phyloP scores from a whole-genome alignment of 192 early-diverging fungal genomes.

The Podila horticola region DNA sequence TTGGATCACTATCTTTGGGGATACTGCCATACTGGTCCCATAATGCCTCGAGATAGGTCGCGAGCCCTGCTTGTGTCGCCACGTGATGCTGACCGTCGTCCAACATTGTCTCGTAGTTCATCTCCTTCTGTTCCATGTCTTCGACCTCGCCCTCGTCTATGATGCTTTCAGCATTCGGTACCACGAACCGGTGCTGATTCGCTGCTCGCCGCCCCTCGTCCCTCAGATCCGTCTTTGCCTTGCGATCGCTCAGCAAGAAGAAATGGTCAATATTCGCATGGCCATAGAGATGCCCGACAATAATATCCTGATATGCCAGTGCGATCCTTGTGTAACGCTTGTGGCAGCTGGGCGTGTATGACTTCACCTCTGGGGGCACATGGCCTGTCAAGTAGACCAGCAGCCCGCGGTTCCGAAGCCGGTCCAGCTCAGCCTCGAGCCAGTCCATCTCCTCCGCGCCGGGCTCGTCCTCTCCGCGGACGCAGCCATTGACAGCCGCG shows the following conservation, averaged over 20 bases:
- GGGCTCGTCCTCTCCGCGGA: constrained; percentile 57
- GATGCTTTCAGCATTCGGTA: no score
- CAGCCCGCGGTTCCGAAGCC: constrained; percentile 53
- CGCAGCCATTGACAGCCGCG: constrained; percentile 72
- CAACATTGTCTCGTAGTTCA: constrained; percentile 46
- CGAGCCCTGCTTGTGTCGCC: constrained; percentile 2
- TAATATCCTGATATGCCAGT: constrained; percentile 58
- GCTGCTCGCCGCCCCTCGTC: no score
- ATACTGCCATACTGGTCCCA: constrained; percentile 50
- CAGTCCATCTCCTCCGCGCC: constrained; percentile 74
- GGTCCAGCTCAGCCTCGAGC: constrained; percentile 68
- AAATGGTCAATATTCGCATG: constrained; percentile 81
- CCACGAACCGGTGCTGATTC: no score
- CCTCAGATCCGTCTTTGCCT: background rate
- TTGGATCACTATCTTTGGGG: constrained; percentile 20
- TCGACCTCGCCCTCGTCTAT: background rate
- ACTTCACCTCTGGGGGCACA: constrained; percentile 63
- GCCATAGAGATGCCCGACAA: constrained; percentile 76
- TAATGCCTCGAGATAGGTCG: constrained; percentile 46
- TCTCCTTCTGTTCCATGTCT: constrained; percentile 10
- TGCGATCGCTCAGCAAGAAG: constrained; percentile 58
- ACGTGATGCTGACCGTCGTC: constrained; percentile 32
- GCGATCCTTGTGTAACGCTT: constrained; percentile 54
- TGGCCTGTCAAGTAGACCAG: constrained; percentile 75
- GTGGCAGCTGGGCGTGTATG: constrained; percentile 55